Conservation (phyloP, 129 eudicot species). For the Scalesia atractyloides region DNA sequence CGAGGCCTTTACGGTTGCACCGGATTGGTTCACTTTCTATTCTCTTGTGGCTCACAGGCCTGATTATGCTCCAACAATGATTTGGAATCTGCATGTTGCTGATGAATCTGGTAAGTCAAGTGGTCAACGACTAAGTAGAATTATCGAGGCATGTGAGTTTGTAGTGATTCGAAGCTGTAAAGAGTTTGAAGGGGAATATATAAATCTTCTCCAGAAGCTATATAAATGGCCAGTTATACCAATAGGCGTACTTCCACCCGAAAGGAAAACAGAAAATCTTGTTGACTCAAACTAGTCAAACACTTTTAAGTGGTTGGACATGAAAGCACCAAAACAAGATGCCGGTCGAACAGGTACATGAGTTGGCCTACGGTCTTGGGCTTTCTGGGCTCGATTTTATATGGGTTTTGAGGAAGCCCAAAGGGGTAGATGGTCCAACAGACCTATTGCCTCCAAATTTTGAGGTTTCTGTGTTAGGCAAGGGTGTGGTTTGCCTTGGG, state of each 20-base stretch:
- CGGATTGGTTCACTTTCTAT: constrained; percentile 45
- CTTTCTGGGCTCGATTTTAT: constrained; percentile 48
- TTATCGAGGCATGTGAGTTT: constrained; percentile 36
- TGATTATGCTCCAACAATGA: constrained; percentile 18
- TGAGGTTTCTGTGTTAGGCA: constrained; percentile 24
- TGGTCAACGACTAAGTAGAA: constrained; percentile 42
- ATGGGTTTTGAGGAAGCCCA: constrained; percentile 56
- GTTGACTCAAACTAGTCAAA: constrained; percentile 30
- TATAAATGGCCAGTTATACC: constrained; percentile 46
- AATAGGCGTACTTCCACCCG: constrained; percentile 26
- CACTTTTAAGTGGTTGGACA: constrained; percentile 52
- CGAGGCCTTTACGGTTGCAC: constrained; percentile 11
- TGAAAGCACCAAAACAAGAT: constrained; percentile 27
- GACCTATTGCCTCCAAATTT: neutral
- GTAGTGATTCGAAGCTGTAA: constrained; percentile 45
- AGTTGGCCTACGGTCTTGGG: constrained; percentile 25
- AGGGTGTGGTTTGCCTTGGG: constrained; percentile 45
- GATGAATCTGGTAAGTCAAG: constrained; percentile 45
- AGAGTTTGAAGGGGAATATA: constrained; percentile 54
- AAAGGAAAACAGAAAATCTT: constrained; percentile 11
- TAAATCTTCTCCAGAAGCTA: neutral
- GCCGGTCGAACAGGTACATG: too few relatives aligned
- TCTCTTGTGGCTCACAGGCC: constrained; percentile 38
- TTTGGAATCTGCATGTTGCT: constrained; percentile 23
- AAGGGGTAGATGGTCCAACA: constrained; percentile 28